Conservation (phyloP, 1,139 yeast genomes). For the Protomyces arabidopsidicola region DNA sequence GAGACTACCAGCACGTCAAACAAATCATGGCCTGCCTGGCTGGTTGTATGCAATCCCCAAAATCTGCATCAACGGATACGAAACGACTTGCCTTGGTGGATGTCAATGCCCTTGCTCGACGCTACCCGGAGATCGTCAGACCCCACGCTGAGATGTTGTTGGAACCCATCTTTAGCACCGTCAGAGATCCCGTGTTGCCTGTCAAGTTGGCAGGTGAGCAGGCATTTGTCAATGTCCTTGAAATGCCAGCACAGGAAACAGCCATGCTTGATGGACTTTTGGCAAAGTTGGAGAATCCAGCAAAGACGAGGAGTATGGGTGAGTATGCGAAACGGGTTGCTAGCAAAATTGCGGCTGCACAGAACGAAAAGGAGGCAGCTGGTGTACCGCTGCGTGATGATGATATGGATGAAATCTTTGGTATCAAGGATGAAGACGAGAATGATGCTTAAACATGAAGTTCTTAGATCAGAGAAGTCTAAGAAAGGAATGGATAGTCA, state of each 20-base stretch:
- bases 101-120: constrained; percentile 66
- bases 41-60: constrained; percentile 49
- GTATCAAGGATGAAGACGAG: not conserved
- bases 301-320: constrained; percentile 27
- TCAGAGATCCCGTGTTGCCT: constrained; percentile 81
- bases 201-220: constrained; percentile 92
- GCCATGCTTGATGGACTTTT: not conserved
- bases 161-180: constrained; percentile 73
- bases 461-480: no score
- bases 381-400: constrained; percentile 20
- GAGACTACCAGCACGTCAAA: constrained; percentile 34
- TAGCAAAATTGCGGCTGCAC: constrained; percentile 25
- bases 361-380: constrained; percentile 24
- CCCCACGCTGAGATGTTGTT: constrained; percentile 57
- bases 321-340: constrained; percentile 30
- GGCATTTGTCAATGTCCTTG: constrained; percentile 70
- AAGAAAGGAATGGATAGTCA: no score
- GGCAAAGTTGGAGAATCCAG: not conserved
- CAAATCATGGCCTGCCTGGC: constrained; percentile 51
- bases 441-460: not conserved
- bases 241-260: constrained; percentile 55
- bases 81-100: constrained; percentile 75
- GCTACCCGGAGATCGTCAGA: constrained; percentile 49
- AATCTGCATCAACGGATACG: constrained; percentile 65
- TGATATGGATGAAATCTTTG: constrained; percentile 17